Base-by-base conservation (phyloP, 2,329 filamentous ascomycete species). In the Aspergillus chevalieri region DNA sequence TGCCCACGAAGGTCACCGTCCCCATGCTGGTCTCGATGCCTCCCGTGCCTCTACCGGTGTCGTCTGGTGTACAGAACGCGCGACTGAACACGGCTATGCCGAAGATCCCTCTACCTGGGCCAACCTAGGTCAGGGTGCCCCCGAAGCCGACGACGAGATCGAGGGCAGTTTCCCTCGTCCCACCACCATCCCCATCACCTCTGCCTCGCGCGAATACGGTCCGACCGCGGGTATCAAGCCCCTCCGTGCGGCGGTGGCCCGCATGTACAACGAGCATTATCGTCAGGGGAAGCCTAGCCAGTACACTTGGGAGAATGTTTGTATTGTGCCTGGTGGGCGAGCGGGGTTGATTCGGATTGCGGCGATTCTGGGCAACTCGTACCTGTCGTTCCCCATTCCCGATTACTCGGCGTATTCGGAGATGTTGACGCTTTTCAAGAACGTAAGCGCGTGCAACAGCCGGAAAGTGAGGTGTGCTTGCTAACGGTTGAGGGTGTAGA, bases 361-460 rank as follows among this genome's bases (percentile, higher is more conserved):
- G 17, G 92, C 92, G 46, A 90, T 97, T 5, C 74, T 97, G 59
- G 92, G 92, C 56, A 95, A 95, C 68, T 85, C 90, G 48, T 95
- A 95, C 65, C 78, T 96, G 55, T 89, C 86, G 39, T 96, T 96
- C 79, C 95, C 95, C 72, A 88, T 95, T 65, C 89, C 89, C 43
- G 87, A 96, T 69, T 96, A 96, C 74, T 95, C 91, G 3, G 92
- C 92, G 2, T 97, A 97, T 77, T 95, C 94, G 65, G 91, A 96
- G 76, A 96, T 97, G 91, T 74, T 96, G 74, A 89, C 85, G 50
- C 76, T 96, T 51, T 96, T 97, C 80, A 90, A 88, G 74, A 95
- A 95, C 70, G 69, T 72, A 47, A 51, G 66, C 60, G 17, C 6
- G 34, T n/a, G n/a, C 34, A 4, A 17, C 34, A 38, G n/a, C 34